Conservation (phyloP, 139 green algal genomes). For the Chlorella vulgaris region DNA sequence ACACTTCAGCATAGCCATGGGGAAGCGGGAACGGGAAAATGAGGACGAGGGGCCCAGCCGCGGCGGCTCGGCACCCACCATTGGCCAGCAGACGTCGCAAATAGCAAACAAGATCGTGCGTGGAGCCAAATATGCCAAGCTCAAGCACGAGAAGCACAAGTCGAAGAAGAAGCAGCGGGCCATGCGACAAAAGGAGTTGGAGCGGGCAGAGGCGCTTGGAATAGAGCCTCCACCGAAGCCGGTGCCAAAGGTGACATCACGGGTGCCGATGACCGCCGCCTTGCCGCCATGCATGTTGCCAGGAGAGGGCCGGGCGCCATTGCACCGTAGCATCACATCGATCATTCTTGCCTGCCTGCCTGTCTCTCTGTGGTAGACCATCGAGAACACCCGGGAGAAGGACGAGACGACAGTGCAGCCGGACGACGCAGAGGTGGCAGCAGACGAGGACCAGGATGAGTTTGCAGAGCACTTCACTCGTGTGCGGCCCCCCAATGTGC, state of each 20-base stretch:
- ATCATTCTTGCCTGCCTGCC: too few species aligned
- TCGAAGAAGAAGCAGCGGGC: conserved; percentile 70
- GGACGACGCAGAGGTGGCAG: conserved; percentile 82
- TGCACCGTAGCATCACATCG: not conserved
- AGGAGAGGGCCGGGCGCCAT: not conserved
- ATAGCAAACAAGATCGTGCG: conserved; percentile 90
- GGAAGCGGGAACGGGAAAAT: conserved; percentile 36
- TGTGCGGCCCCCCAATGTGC: conserved; percentile 80
- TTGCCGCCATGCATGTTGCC: not conserved
- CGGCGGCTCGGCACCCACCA: conserved; percentile 1
- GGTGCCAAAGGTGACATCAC: conserved; percentile 68
- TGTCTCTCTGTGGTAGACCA: too few species aligned
- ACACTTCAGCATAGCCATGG: conserved; percentile 23
- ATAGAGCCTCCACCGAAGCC: conserved; percentile 71
- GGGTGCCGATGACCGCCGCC: not conserved
- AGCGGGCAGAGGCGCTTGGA: conserved; percentile 66
- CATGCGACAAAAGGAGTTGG: conserved; percentile 69
- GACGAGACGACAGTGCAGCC: conserved; percentile 81
- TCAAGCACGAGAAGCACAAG: conserved; percentile 83
- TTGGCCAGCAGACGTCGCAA: conserved; percentile 76
- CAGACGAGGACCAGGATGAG: conserved; percentile 88
- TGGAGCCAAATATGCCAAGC: conserved; percentile 75
- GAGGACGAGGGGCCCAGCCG: conserved; percentile 8
- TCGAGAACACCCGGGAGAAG: conserved; percentile 89
- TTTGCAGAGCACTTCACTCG: conserved; percentile 76